A percentile compares a stretch with the other conserved stretches of the same genome.
These are phyloP conservation scores for Fraxinus greggii DNA, from an alignment of 305 asterid species.

Conservation along the genomic window DNA sequence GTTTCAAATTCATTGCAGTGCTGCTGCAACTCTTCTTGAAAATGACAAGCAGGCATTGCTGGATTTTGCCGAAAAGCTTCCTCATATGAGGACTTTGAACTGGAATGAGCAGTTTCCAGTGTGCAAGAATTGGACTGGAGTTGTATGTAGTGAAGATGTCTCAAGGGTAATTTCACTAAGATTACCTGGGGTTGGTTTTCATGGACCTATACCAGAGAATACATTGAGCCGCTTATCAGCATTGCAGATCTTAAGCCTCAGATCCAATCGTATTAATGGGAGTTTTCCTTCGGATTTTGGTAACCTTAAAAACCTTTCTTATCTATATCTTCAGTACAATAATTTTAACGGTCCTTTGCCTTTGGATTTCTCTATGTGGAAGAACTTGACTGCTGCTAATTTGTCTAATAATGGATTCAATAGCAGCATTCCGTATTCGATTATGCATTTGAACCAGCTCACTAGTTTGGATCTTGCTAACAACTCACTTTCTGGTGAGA, in stretches of 20 bases:
- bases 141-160: constrained; percentile 64
- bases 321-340: constrained; percentile 79
- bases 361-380: constrained; percentile 65
- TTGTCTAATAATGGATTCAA: constrained; percentile 65
- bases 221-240: constrained; percentile 69
- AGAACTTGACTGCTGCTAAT: constrained; percentile 52
- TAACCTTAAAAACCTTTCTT: constrained; percentile 59
- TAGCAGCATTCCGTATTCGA: constrained; percentile 57
- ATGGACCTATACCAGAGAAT: constrained; percentile 69
- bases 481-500: constrained; percentile 59
- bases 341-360: constrained; percentile 74
- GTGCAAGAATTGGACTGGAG: constrained; percentile 81
- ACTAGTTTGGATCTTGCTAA: constrained; percentile 63
- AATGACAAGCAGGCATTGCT: constrained; percentile 77
- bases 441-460: constrained; percentile 56
- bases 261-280: constrained; percentile 79
- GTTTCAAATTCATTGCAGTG: constrained; percentile 14
- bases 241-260: constrained; percentile 82
- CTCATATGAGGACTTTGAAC: constrained; percentile 50
- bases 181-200: constrained; percentile 79
- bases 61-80: constrained; percentile 48
- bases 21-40: constrained; percentile 36
- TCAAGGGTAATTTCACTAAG: constrained; percentile 59
- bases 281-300: constrained; percentile 62
- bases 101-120: constrained; percentile 51